Evolutionary conservation across 1,284 basidiomycete genomes (phyloP).

Genomic region (Grifola frondosa): DNA sequence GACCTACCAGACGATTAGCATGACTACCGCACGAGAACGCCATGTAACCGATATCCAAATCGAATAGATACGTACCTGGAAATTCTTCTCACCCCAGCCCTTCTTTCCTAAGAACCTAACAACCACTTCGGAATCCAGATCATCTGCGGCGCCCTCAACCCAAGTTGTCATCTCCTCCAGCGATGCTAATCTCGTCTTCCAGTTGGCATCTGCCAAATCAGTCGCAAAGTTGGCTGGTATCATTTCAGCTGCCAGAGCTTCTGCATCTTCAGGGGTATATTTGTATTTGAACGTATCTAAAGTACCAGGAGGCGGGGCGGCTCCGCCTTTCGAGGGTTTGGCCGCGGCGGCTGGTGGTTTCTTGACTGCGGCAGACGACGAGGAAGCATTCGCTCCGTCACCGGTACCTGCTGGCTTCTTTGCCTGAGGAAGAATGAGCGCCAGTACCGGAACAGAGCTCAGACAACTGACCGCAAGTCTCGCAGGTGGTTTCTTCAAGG

Average conservation of each 20-base stretch:
- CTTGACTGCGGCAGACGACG: slow-evolving; percentile 42
- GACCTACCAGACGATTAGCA: slow-evolving; percentile 54
- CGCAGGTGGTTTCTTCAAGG: slow-evolving; percentile 48
- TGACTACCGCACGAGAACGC: slow-evolving; percentile 4
- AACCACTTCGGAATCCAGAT: slow-evolving; percentile 86
- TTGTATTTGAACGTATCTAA: slow-evolving; percentile 90
- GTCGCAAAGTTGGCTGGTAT: slow-evolving; percentile 75
- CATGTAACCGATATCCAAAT: neutral
- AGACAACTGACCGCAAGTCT: slow-evolving; percentile 43
- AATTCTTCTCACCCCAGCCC: slow-evolving; percentile 98
- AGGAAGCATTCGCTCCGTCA: slow-evolving; percentile 22
- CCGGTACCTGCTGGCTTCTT: slow-evolving; percentile 51
- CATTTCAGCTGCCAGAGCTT: slow-evolving; percentile 71
- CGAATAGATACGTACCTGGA: slow-evolving; percentile 65
- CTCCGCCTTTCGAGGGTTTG: slow-evolving; percentile 54
- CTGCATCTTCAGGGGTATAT: slow-evolving; percentile 91
- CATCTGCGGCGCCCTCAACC: slow-evolving; percentile 69
- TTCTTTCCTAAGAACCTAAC: slow-evolving; percentile 91
- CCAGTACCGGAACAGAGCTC: neutral
- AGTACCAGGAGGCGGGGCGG: slow-evolving; percentile 46
- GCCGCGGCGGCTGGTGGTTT: slow-evolving; percentile 40
- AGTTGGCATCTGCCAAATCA: slow-evolving; percentile 82
- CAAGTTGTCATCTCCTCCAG: slow-evolving; percentile 86
- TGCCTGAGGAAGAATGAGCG: slow-evolving; percentile 33
- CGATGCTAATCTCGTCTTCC: slow-evolving; percentile 90